phyloP scores from a whole-genome alignment of 1,284 basidiomycete species.

The Irpex lacteus region DNA sequence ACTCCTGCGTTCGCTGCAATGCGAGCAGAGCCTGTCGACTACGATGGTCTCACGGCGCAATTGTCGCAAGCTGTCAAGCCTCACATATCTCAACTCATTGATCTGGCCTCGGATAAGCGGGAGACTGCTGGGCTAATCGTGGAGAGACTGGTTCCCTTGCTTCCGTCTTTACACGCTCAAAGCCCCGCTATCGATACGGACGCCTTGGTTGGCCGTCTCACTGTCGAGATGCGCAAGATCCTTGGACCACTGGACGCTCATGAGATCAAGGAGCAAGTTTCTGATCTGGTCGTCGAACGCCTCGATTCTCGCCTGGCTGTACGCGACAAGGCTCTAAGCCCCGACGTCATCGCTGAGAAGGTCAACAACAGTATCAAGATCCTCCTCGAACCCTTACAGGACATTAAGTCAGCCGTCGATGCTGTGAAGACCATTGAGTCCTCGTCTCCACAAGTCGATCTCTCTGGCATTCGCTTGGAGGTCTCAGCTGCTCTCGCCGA shows the following conservation, averaged over 20 bases:
- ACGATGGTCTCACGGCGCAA: constrained; percentile 68
- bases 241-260: constrained; percentile 76
- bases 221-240: constrained; percentile 62
- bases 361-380: constrained; percentile 51
- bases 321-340: constrained; percentile 65
- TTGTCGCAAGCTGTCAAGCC: constrained; percentile 83
- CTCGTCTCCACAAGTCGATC: constrained; percentile 15
- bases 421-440: constrained; percentile 26
- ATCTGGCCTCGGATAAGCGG: constrained; percentile 80
- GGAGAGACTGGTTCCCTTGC: constrained; percentile 63
- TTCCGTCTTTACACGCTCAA: constrained; percentile 45
- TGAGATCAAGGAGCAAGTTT: constrained; percentile 82
- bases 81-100: constrained; percentile 81
- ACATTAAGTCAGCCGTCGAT: constrained; percentile 43
- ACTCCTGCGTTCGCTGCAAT: constrained; percentile 59
- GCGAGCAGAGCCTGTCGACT: constrained; percentile 66
- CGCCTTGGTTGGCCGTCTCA: constrained; percentile 54
- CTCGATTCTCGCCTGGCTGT: constrained; percentile 76
- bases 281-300: constrained; percentile 80
- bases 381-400: constrained; percentile 46
- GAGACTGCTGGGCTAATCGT: constrained; percentile 81
- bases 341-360: constrained; percentile 55
- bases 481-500: constrained; percentile 37
- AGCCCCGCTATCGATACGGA: constrained; percentile 47
- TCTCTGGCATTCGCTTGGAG: constrained; percentile 23